phyloP scores from a whole-genome alignment of 352 stramenopile genomes.

The Plasmopara viticola region DNA sequence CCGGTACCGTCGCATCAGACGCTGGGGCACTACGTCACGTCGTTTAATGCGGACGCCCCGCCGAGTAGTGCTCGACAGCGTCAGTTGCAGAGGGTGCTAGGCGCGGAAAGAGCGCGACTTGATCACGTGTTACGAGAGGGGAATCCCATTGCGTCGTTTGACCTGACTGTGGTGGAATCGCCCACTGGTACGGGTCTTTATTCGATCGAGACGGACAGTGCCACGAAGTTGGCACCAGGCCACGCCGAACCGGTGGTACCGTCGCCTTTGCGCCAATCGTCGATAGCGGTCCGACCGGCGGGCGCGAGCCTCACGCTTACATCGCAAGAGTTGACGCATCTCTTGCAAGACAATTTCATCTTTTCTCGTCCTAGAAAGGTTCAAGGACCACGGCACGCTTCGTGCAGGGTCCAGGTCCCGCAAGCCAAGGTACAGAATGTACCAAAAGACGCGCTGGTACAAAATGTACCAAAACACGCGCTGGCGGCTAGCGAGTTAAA shows the following conservation, averaged over 20 bases:
- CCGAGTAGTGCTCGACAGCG: conserved; percentile 22
- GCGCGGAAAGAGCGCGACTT: conserved; percentile 27
- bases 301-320: conserved; percentile 17
- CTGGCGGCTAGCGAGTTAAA: not conserved
- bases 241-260: not conserved
- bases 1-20: conserved; percentile 22
- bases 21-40: conserved; percentile 38
- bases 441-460: too few species aligned
- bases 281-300: conserved; percentile 3
- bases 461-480: too few species aligned
- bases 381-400: too few species aligned
- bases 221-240: not conserved
- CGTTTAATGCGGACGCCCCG: conserved; percentile 55
- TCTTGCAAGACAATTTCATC: conserved; percentile 63
- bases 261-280: conserved; percentile 4
- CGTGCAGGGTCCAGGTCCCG: too few species aligned
- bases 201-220: conserved; percentile 4
- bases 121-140: conserved; percentile 46
- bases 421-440: too few species aligned
- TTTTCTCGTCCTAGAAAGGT: conserved; percentile 38
- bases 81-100: conserved; percentile 27
- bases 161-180: conserved; percentile 30
- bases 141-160: conserved; percentile 56
- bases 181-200: too few species aligned
- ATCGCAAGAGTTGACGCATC: conserved; percentile 37